Evolutionary conservation across 768 basidiomycete species (phyloP).

Genomic region (Mycena crocata): DNA sequence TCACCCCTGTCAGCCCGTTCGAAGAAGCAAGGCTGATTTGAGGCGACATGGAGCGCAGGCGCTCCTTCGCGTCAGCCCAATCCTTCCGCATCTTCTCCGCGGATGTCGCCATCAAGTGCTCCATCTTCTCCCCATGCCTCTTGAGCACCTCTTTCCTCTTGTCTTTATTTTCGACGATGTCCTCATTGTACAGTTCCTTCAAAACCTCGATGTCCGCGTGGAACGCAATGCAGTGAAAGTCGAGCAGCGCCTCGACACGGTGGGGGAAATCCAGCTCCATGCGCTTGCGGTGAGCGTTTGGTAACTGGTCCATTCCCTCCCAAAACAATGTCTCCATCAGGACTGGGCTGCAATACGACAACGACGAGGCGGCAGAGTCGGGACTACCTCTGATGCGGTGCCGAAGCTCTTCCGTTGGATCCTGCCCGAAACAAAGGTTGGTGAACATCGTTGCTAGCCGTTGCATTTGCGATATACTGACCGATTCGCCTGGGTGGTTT

Average conservation of each 20-base stretch:
- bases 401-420: conserved; percentile 17
- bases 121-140: conserved; percentile 23
- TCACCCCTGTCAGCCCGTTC: neutral
- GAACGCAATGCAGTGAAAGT: conserved; percentile 32
- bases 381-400: conserved; percentile 6
- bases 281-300: conserved; percentile 13
- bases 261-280: conserved; percentile 25
- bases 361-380: neutral
- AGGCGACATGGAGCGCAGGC: neutral
- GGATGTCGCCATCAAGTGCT: conserved; percentile 9
- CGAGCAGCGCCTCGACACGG: conserved; percentile 30
- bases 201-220: conserved; percentile 29
- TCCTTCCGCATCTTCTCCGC: conserved; percentile 7
- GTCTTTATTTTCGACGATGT: neutral
- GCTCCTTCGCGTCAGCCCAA: conserved; percentile 17
- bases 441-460: neutral
- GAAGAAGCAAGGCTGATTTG: neutral
- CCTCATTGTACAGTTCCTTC: conserved; percentile 29
- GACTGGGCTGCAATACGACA: conserved; percentile 30
- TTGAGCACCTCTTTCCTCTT: conserved; percentile 14
- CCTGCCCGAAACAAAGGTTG: neutral
- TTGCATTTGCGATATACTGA: neutral
- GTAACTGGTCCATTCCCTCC: conserved; percentile 19
- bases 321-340: conserved; percentile 17
- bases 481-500: conserved; percentile 20